Base-by-base conservation (phyloP, 2,329 filamentous ascomycete genomes). In the Phaeosphaeriaceae sp. region DNA sequence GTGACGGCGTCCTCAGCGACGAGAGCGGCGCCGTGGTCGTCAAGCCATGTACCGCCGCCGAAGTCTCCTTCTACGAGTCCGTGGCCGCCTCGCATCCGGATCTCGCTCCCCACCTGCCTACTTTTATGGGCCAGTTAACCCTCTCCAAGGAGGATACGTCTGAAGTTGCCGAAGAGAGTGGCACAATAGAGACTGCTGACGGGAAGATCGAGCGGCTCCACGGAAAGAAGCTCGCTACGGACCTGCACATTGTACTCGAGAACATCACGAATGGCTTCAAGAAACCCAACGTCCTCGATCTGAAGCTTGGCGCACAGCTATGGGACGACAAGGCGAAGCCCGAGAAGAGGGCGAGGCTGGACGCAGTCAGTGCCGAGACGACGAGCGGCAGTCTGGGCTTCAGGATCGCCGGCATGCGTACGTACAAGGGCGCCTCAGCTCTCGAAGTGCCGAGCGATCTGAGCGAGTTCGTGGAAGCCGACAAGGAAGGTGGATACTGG, bases 31-130 rank as follows among this genome's bases (percentile, higher is more conserved):
- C 90, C 63, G 83, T 98, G 33, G 91, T 99, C 75, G 92, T 97
- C 74, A 99, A 99, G 79, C 95, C 95, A 19, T 98, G 94, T 78
- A 96, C 91, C 0, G 81, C 88, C 62, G 84, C 88, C 63, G 95
- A 99, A 80, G 88, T 98, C 69, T 85, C 88, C 46, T 99, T 99
- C 78, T 99, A 99, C 83, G 87, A 97, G 75, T 86, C 88, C 41
- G 89, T 81, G 24, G 73, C 88, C 25, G 78, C 85, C 33, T 79
- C 84, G 21, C 90, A 96, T 73, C 86, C 88, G 27, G 87, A 89
- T 1, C 92, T 98, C 70, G 86, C 88, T 51, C 86, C 89, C 22
- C 86, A 94, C 69, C 94, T 98, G 84, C 94, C 95, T 47, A 84
- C 87, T 5, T 98, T 89, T 79, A 87, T 96, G 79, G 95, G 95